Percentiles rank a stretch among this genome's conserved stretches.
These are phyloP conservation scores for Medicago arabica DNA, from an alignment of 306 rosid genomes.

Conservation along the genomic window DNA sequence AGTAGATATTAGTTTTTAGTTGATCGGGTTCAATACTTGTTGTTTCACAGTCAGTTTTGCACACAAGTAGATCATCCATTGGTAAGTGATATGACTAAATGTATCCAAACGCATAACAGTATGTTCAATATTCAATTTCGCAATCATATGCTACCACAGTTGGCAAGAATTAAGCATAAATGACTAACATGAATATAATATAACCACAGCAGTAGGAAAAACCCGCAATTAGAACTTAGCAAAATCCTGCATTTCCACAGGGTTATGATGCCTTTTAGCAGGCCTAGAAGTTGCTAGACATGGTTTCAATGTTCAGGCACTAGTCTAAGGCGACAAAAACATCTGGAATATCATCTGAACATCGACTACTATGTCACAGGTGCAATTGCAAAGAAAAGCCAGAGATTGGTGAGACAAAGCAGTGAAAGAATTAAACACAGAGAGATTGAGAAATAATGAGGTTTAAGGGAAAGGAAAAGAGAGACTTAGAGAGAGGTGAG, in stretches of 20 bases:
- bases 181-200: constrained; percentile 1
- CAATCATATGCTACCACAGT: neutral
- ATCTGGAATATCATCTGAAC: neutral
- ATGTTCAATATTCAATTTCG: constrained; percentile 17
- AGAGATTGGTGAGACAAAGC: neutral
- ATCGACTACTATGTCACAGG: neutral
- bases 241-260: neutral
- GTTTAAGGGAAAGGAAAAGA: neutral
- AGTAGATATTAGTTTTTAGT: constrained; percentile 8
- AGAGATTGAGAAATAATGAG: neutral
- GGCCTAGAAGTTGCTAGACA: constrained; percentile 21
- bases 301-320: neutral
- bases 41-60: constrained; percentile 26
- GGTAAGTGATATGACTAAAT: neutral
- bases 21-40: neutral
- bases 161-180: constrained; percentile 14
- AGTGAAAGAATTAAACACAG: neutral
- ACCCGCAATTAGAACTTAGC: neutral
- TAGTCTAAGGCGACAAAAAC: neutral
- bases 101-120: neutral
- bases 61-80: constrained; percentile 12
- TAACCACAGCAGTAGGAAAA: neutral
- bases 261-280: constrained; percentile 16
- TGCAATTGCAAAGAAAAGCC: neutral
- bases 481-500: neutral